phyloP scores from a whole-genome alignment of 257 asterid species.

The Solanum dulcamara region DNA sequence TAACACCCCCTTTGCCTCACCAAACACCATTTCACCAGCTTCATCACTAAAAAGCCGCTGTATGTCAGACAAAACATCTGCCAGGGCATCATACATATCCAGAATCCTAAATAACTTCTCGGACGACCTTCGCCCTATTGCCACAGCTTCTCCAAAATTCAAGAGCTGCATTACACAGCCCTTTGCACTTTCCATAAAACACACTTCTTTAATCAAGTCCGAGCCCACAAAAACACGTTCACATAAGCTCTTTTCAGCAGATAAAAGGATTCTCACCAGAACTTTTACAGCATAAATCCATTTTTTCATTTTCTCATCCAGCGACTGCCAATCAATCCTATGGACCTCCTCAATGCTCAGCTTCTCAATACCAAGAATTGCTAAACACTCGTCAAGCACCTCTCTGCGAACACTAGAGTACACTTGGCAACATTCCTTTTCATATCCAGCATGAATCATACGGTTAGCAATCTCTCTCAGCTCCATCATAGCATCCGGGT shows the following conservation, averaged over 20 bases:
- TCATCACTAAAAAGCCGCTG: constrained; percentile 56
- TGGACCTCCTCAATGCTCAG: constrained; percentile 97
- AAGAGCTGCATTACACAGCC: constrained; percentile 89
- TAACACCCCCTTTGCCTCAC: constrained; percentile 75
- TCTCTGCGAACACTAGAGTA: constrained; percentile 81
- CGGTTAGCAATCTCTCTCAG: constrained; percentile 74
- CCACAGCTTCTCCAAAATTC: constrained; percentile 96
- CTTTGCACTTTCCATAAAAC: constrained; percentile 77
- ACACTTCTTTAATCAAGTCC: constrained; percentile 69
- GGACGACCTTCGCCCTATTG: constrained; percentile 67
- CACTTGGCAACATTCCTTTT: constrained; percentile 88
- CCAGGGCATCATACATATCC: constrained; percentile 81
- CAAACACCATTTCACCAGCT: constrained; percentile 70
- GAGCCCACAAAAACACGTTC: constrained; percentile 67
- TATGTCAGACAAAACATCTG: constrained; percentile 53
- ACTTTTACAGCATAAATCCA: constrained; percentile 83
- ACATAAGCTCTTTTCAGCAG: constrained; percentile 65
- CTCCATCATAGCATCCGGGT: constrained; percentile 54
- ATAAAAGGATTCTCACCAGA: constrained; percentile 52
- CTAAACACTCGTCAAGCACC: constrained; percentile 75
- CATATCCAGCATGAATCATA: constrained; percentile 87
- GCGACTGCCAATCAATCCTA: constrained; percentile 61
- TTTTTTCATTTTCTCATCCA: constrained; percentile 91
- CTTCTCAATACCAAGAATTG: constrained; percentile 69
- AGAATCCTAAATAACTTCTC: constrained; percentile 87